Base-by-base conservation (phyloP, 2,329 filamentous ascomycete species). In the Emydomyces testavorans region DNA sequence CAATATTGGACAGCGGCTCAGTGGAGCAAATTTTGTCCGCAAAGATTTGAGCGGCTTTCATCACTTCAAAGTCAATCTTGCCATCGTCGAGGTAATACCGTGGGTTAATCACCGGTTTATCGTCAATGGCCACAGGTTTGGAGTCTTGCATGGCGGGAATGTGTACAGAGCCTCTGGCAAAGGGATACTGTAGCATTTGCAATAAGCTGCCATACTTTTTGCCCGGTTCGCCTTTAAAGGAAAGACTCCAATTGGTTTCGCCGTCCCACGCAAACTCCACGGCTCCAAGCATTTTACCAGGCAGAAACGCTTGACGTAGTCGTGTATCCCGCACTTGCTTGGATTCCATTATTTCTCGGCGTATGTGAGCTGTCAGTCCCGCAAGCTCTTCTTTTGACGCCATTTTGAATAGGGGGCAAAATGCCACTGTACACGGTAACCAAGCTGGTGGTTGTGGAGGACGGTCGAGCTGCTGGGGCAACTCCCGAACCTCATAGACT, bases 111-210 rank as follows among this genome's bases (percentile, higher is more conserved):
- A 57, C 23, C 0, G 66, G 67, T 41, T 58, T 48, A 45, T 60
- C n/a, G 57, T 59, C 38, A 21, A 61, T 32, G 16, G 54, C 36
- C 8, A 45, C 40, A 11, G 47, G 46, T 10, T n/a, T 28, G 5
- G 16, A 24, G 11, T 53, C 45, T 6, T 13, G 16, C 41, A 34
- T 44, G 6, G 41, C 6, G 15, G 48, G 52, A 42, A 76, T 66
- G 50, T 77, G 74, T 7, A 76, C 62, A 1, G 63, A 68, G 0
- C 74, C 74, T 2, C 64, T 60, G 0, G 71, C 70, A 24, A 73
- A 73, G 0, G 74, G 73, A 56, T 76, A 74, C 50, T 75, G 72
- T 1, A 76, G 58, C 50, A 75, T 70, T 49, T 70, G 68, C 0
- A 75, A 53, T 62, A 75, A 67, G 2, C 73, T 6, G 62, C 15